Percentiles rank a stretch among this genome's conserved stretches.
These are phyloP conservation scores for Clonostachys chloroleuca DNA, from an alignment of 2,329 filamentous ascomycete species.

Conservation along the genomic window DNA sequence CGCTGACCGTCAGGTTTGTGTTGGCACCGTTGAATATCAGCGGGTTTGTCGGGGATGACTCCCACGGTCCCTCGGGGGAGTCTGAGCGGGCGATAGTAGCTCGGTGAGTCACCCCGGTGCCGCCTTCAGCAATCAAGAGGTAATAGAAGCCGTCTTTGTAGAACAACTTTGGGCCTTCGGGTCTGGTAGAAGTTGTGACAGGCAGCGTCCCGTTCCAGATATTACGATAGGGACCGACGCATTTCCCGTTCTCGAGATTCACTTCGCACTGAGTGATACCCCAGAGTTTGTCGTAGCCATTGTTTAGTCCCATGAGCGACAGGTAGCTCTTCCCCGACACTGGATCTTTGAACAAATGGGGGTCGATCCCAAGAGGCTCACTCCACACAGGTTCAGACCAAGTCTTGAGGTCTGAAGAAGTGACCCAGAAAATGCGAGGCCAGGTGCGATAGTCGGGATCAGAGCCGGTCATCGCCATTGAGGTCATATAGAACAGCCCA, in stretches of 20 bases:
- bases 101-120: conserved; percentile 33
- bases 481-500: conserved; percentile 32
- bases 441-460: conserved; percentile 30
- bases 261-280: conserved; percentile 15
- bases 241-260: conserved; percentile 8
- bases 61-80: conserved; percentile 35
- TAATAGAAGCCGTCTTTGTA: conserved; percentile 40
- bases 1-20: conserved; percentile 8
- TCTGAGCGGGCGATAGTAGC: conserved; percentile 35
- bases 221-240: conserved; percentile 9
- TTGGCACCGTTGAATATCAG: conserved; percentile 12
- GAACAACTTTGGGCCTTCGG: conserved; percentile 27
- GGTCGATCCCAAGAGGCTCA: conserved; percentile 10
- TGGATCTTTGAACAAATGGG: conserved; percentile 8
- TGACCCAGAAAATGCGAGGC: conserved; percentile 18
- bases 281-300: conserved; percentile 13
- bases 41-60: conserved; percentile 28
- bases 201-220: conserved; percentile 14
- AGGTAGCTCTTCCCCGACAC: conserved; percentile 8
- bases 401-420: conserved; percentile 9
- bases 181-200: conserved; percentile 5
- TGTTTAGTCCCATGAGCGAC: conserved; percentile 12
- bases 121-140: conserved; percentile 43
- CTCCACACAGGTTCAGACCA: conserved; percentile 30
- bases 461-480: conserved; percentile 25